Percentiles rank a stretch among this genome's conserved stretches.
These are phyloP conservation scores for Lachnellula cervina DNA, from an alignment of 2,329 filamentous ascomycete species.

Conservation along the genomic window DNA sequence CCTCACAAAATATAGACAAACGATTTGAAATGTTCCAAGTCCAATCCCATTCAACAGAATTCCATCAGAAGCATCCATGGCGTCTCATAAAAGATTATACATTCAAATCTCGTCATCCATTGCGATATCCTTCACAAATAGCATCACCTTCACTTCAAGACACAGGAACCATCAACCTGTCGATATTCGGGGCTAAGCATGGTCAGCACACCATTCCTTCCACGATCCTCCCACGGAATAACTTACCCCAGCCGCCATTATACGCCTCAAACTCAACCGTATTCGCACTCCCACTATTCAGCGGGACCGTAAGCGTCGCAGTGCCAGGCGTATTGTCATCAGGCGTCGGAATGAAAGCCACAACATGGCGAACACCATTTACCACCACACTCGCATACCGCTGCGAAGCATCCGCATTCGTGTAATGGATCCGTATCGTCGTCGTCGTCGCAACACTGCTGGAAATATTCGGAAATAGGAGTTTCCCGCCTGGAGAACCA, in stretches of 20 bases:
- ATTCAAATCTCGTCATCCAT: neutral
- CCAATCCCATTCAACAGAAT: too few species aligned
- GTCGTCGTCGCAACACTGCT: constrained; percentile 41
- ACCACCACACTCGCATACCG: constrained; percentile 51
- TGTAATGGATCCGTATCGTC: constrained; percentile 50
- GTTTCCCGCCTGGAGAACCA: constrained; percentile 40
- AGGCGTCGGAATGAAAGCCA: constrained; percentile 51
- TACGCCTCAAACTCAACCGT: constrained; percentile 42
- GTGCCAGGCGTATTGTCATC: constrained; percentile 41
- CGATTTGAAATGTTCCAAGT: too few species aligned
- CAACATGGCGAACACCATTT: constrained; percentile 45
- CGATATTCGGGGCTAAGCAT: constrained; percentile 44
- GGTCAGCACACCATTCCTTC: constrained; percentile 10
- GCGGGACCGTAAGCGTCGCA: constrained; percentile 43
- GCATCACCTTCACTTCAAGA: constrained; percentile 21
- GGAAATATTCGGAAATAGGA: constrained; percentile 44
- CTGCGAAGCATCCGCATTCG: constrained; percentile 50
- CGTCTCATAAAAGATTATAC: too few species aligned
- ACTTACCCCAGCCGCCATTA: constrained; percentile 36
- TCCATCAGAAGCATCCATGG: too few species aligned
- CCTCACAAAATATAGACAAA: too few species aligned
- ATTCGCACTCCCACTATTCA: constrained; percentile 45
- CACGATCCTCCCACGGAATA: neutral
- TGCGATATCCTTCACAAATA: neutral
- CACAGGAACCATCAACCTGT: constrained; percentile 49